Evolutionary conservation across 768 basidiomycete species (phyloP).

Genomic region (Boletus rex-veris): DNA sequence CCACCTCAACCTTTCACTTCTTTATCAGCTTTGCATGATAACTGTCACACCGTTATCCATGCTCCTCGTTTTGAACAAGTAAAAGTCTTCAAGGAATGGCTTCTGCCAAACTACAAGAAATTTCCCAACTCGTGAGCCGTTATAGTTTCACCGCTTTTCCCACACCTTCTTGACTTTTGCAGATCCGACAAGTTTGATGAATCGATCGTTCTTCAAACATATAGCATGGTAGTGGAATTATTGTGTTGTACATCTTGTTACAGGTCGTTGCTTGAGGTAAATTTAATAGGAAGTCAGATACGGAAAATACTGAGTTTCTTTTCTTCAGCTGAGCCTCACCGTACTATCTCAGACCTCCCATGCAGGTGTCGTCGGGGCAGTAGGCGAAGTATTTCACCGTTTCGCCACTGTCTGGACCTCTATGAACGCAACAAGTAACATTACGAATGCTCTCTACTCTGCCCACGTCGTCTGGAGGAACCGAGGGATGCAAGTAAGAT

Average conservation of each 20-base stretch:
- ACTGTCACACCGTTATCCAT: constrained; percentile 45
- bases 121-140: constrained; percentile 45
- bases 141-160: not conserved
- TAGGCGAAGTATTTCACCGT: constrained; percentile 70
- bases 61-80: constrained; percentile 76
- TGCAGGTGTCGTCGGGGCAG: constrained; percentile 51
- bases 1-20: constrained; percentile 29
- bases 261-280: constrained; percentile 65
- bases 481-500: constrained; percentile 62
- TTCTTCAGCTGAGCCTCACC: constrained; percentile 47
- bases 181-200: constrained; percentile 34
- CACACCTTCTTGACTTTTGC: not conserved
- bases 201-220: constrained; percentile 46
- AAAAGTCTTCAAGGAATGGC: constrained; percentile 65
- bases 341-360: constrained; percentile 52
- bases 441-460: constrained; percentile 57
- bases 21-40: constrained; percentile 37
- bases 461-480: constrained; percentile 63
- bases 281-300: not conserved
- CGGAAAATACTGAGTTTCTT: constrained; percentile 7
- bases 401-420: constrained; percentile 75
- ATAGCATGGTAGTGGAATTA: constrained; percentile 54
- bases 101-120: constrained; percentile 65
- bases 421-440: constrained; percentile 57
- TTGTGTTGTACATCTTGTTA: constrained; percentile 64